Evolutionary conservation across 306 rosid genomes (phyloP), one percentile per base, ranked within the genome.

Genomic region (Rosa rugosa): DNA sequence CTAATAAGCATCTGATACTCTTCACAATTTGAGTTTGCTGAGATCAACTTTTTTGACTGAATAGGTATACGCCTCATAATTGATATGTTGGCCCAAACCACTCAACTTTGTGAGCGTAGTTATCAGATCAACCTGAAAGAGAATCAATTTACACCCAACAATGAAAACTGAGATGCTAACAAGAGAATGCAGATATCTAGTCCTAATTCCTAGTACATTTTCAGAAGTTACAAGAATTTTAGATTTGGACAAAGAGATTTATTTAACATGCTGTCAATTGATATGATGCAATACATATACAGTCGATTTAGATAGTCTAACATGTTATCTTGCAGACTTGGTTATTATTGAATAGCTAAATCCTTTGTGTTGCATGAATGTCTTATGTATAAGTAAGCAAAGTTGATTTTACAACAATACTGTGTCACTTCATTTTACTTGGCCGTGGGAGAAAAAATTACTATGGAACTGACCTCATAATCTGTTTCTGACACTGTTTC

Each of bases 401-500:
- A 4, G 12, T 20, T 69, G 51, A 10, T 20, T 12, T 41, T 4
- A 69, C 8, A 70, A 47, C 22, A 70, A 25, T 22, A 13, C 36
- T 8, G 6, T 11, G 36, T 42, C 11, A 27, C 12, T 27, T 27
- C 31, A 27, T 27, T 27, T 6, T 31, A 59, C 44, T 25, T 10
- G 65, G 12, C 68, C 16, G 18, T 23, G 46, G 69, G n/a, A 31
- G 44, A 7, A 34, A 51, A 6, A 5, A 31, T 8, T 27, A 75
- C 11, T 5, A 20, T 62, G 47, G 36, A 2, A 76, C 82, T 41
- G 49, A 87, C 99, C 97, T 95, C 97, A 78, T 95, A 95, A 79
- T 95, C 94, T n/a, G 99, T 95, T 82, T 82, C 86, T 22, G 99
- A 95, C 23, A 95, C 98, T 51, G 97, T 95, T 83, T 93, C 96